These are phyloP conservation scores for Physcomitrium patens DNA, from an alignment of 225 moss, liverwort and hornwort species.

Conservation along the genomic window DNA sequence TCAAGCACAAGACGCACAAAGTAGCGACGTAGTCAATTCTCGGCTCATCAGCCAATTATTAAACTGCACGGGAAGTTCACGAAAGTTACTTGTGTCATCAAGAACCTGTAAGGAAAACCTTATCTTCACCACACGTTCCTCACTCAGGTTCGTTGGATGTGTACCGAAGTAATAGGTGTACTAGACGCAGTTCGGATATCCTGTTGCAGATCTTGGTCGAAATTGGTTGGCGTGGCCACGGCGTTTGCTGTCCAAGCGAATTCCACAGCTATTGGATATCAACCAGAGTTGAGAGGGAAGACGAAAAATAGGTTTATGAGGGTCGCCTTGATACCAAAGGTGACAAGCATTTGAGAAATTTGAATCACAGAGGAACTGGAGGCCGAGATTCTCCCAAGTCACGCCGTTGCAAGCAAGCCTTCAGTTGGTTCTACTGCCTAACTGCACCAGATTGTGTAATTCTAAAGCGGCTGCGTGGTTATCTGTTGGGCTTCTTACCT, in stretches of 20 bases:
- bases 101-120: constrained; percentile 16
- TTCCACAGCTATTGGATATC: background rate
- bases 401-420: background rate
- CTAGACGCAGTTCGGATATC: background rate
- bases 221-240: background rate
- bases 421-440: background rate
- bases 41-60: constrained; percentile 14
- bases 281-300: too few relatives aligned
- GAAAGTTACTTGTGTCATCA: too few relatives aligned
- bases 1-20: background rate
- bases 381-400: constrained; percentile 31
- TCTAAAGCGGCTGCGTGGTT: constrained; percentile 1
- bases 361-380: constrained; percentile 13
- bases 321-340: background rate
- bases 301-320: too few relatives aligned
- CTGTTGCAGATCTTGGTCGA: too few relatives aligned
- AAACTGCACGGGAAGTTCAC: too few relatives aligned
- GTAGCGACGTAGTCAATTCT: background rate
- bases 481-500: constrained; percentile 10
- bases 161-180: constrained; percentile 2
- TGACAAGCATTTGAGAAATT: background rate
- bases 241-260: background rate
- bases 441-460: background rate
- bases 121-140: constrained; percentile 32
- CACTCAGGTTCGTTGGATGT: constrained; percentile 4